Evolutionary conservation across 2,329 filamentous ascomycete genomes (phyloP).

Genomic region (Hymenoscyphus occultus): DNA sequence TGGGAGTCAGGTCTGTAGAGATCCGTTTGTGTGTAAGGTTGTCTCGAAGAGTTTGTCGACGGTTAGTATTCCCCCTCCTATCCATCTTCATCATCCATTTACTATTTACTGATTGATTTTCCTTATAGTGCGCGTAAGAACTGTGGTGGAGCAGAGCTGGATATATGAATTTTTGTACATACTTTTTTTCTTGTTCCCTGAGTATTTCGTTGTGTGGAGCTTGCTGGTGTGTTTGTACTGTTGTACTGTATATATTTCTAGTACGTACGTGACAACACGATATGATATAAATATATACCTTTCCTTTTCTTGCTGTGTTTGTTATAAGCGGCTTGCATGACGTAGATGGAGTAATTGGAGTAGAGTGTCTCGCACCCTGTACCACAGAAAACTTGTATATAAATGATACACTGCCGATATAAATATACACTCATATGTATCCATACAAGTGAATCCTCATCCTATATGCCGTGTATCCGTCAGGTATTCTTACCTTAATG

Average conservation of each 20-base stretch:
- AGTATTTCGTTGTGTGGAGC: no score
- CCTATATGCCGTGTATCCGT: no score
- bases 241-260: constrained; percentile 3
- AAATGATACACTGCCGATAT: no score
- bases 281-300: neutral
- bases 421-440: no score
- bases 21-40: neutral
- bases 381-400: no score
- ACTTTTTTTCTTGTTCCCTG: neutral
- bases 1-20: neutral
- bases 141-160: neutral
- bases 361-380: no score
- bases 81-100: neutral
- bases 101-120: neutral
- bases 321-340: no score
- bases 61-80: neutral
- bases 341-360: no score
- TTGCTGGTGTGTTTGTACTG: no score
- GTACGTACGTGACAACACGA: neutral
- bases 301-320: neutral
- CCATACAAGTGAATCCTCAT: no score
- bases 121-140: neutral
- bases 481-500: no score
- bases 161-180: constrained; percentile 5
- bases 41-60: neutral